A percentile compares a stretch with the other conserved stretches of the same genome.
These are phyloP conservation scores for Bauhinia variegata DNA, from an alignment of 306 rosid genomes.

Conservation along the genomic window DNA sequence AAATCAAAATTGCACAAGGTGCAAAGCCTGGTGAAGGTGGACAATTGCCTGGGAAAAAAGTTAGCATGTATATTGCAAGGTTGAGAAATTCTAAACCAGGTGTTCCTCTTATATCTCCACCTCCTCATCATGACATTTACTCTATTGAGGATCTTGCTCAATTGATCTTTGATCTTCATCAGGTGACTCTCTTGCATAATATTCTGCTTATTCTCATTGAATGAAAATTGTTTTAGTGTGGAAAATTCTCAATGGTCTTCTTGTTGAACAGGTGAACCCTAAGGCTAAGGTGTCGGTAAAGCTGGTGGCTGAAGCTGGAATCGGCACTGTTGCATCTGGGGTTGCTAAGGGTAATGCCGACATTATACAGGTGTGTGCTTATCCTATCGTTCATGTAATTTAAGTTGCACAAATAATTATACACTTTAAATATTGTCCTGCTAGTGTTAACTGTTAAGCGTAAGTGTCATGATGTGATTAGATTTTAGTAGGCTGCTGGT, in stretches of 20 bases:
- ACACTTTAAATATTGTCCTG: background rate
- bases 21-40: constrained; percentile 99
- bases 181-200: constrained; percentile 61
- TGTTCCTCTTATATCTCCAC: constrained; percentile 99
- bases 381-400: constrained; percentile 26
- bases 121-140: constrained; percentile 98
- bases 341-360: constrained; percentile 99
- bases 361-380: constrained; percentile 76
- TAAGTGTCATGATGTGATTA: too few relatives aligned
- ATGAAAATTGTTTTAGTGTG: constrained; percentile 27
- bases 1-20: constrained; percentile 99
- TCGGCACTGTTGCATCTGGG: constrained; percentile 99
- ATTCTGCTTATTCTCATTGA: constrained; percentile 29
- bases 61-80: constrained; percentile 97
- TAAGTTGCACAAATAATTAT: constrained; percentile 9
- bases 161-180: constrained; percentile 96
- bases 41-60: constrained; percentile 97
- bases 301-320: constrained; percentile 98
- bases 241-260: constrained; percentile 31
- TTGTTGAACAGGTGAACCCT: constrained; percentile 81
- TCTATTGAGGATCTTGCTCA: constrained; percentile 99
- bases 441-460: too few relatives aligned
- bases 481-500: too few relatives aligned
- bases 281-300: constrained; percentile 96
- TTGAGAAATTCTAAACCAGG: constrained; percentile 99